Conservation (phyloP, 306 rosid species). For the Senna tora region DNA sequence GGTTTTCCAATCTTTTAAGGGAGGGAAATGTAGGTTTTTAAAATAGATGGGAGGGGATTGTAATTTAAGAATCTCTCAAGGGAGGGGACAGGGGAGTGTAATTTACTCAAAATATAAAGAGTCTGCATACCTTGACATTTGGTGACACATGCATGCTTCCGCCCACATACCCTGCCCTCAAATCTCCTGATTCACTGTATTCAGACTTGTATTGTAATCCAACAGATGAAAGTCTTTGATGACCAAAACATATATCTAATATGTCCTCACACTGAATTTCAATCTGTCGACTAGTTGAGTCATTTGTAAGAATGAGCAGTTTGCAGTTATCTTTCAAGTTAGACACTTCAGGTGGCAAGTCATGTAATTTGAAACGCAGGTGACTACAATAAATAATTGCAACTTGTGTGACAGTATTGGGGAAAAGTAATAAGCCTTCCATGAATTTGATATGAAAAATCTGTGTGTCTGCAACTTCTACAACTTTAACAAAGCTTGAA, state of each 20-base stretch:
- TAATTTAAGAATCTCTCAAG: too few relatives aligned
- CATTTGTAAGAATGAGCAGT: conserved; percentile 71
- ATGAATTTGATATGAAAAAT: conserved; percentile 60
- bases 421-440: conserved; percentile 84
- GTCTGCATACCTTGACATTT: conserved; percentile 53
- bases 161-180: conserved; percentile 43
- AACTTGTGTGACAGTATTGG: conserved; percentile 73
- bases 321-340: conserved; percentile 56
- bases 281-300: conserved; percentile 65
- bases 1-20: too few relatives aligned
- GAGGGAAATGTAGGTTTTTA: too few relatives aligned
- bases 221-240: conserved; percentile 50
- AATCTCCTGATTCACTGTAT: conserved; percentile 42
- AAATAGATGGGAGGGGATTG: too few relatives aligned
- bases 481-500: conserved; percentile 59
- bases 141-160: conserved; percentile 44
- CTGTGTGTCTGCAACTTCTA: conserved; percentile 56
- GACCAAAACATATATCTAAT: conserved; percentile 57
- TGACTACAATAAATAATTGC: conserved; percentile 69
- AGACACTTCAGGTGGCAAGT: conserved; percentile 44
- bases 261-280: conserved; percentile 80
- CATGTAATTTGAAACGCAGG: conserved; percentile 39
- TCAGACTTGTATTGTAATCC: conserved; percentile 51
- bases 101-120: neutral
- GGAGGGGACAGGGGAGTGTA: too few relatives aligned